Evolutionary conservation across 805 yeast genomes (phyloP), one percentile per base, ranked within the genome.

Genomic region (Lipomyces japonicus): DNA sequence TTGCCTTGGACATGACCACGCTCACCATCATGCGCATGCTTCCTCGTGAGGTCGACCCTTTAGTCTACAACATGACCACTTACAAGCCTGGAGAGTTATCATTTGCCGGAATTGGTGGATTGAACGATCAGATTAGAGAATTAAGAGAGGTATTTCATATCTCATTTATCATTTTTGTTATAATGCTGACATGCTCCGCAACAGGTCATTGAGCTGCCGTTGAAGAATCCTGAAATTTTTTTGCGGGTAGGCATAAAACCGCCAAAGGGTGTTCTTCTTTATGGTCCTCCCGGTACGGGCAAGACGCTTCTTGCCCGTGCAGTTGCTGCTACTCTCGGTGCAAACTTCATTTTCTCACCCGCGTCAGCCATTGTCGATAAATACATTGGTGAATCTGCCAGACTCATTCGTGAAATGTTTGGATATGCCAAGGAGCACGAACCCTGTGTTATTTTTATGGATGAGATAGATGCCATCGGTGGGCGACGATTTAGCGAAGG

Each of bases 211-310:
- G 98, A 93, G 71, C 75, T 93, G 63, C 98, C 98, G 2, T 77
- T 93, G 65, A 93, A 93, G 70, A 93, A 93, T 68, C 98, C 98
- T 2, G 98, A 93, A 71, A 77, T 93, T 62, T 93, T 93, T 69
- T 75, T 86, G 55, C 82, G 98, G 68, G 96, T 93, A 30, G 98
- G 98, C 42, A 93, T 93, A 69, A 89, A 89, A 66, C 95, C 97
- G n/a, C 98, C 98, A 50, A 93, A 93, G 70, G 98, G 97, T 68
- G 97, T 91, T 24, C 73, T 93, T 55, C 75, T 93, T 45, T 93
- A 93, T 66, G 98, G 98, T 5, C 98, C 98, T 4, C 98, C 98
- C 22, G 98, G 98, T 63, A 93, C 98, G 0, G 97, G 98, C 65
- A 91, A 91, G 68, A 91, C 98, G 0, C 74, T 91, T 52, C 76